Evolutionary conservation across 257 asterid genomes (phyloP), one percentile per base, ranked within the genome.

Genomic region (Solanum medicagineum): DNA sequence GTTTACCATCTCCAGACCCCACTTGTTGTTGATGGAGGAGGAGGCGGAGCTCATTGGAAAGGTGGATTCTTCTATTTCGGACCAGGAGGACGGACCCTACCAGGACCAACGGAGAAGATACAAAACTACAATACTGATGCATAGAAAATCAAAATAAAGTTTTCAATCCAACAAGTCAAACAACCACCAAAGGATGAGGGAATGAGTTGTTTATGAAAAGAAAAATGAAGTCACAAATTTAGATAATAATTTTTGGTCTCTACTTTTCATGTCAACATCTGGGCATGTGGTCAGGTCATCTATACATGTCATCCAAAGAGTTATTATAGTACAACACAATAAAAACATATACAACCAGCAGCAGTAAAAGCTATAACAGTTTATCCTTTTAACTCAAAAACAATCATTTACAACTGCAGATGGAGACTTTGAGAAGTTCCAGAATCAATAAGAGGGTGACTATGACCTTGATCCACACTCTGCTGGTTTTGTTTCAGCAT

Each of bases 51-150:
- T 65, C 83, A 87, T 80, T 94, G 93, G 92, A 90, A 95, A 0
- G 98, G 98, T n/a, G 98, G 98, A 8, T 93, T 93, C 93, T 94
- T 94, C 92, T 88, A 91, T 85, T 94, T 94, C 2, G 96, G 96
- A 94, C 88, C 87, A 90, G 89, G 98, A 88, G 12, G 94, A 92
- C 81, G 92, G 93, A 62, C 89, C 92, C 62, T 92, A 92, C 55
- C 79, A 84, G 69, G 93, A 88, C 10, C 89, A 89, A 19, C 84
- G 92, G 71, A 90, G 95, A 85, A 81, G 90, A 90, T 66, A 54
- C 13, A 71, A 89, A 10, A 77, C 66, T 19, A 53, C 49, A 29
- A 79, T 51, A 79, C 45, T n/a, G n/a, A 53, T 15, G 1, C 19
- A 2, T 53, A 53, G 65, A 17, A 32, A 53, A 79, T 53, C 66